Conservation (phyloP, 352 stramenopile species). For the Hyaloperonospora brassicae region DNA sequence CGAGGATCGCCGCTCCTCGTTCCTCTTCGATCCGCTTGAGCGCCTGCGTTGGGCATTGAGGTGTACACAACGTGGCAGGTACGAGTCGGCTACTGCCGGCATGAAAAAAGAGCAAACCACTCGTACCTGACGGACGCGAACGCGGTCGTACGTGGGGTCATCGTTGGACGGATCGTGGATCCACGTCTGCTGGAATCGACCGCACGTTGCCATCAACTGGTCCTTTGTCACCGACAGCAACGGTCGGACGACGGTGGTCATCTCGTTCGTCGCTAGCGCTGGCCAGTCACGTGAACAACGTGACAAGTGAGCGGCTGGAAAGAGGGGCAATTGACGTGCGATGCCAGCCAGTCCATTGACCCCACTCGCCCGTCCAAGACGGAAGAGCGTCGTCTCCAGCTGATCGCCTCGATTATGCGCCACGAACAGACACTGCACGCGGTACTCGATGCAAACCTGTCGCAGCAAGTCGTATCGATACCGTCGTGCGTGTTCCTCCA, state of each 20-base stretch:
- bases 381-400: conserved; percentile 74
- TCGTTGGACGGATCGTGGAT: conserved; percentile 82
- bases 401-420: conserved; percentile 76
- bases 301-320: conserved; percentile 8
- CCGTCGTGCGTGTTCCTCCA: conserved; percentile 60
- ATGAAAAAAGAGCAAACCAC: too few relatives aligned
- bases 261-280: conserved; percentile 4
- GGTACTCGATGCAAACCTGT: conserved; percentile 39
- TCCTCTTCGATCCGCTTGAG: conserved; percentile 43
- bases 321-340: conserved; percentile 24
- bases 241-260: conserved; percentile 42
- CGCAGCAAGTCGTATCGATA: conserved; percentile 63
- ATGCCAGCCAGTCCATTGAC: conserved; percentile 76
- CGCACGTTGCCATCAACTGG: conserved; percentile 56
- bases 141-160: conserved; percentile 63
- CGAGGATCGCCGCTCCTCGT: conserved; percentile 27
- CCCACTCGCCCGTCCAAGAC: conserved; percentile 60
- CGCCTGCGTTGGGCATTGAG: conserved; percentile 19
- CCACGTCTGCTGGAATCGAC: conserved; percentile 64
- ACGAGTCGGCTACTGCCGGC: too few relatives aligned
- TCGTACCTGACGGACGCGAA: conserved; percentile 72
- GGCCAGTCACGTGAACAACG: not conserved
- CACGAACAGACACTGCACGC: conserved; percentile 65
- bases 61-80: too few relatives aligned
- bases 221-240: conserved; percentile 54